A percentile compares a stretch with the other conserved stretches of the same genome.
These are phyloP conservation scores for Hawksworthiomyces lignivorus DNA, from an alignment of 2,329 filamentous ascomycete genomes.

Conservation along the genomic window DNA sequence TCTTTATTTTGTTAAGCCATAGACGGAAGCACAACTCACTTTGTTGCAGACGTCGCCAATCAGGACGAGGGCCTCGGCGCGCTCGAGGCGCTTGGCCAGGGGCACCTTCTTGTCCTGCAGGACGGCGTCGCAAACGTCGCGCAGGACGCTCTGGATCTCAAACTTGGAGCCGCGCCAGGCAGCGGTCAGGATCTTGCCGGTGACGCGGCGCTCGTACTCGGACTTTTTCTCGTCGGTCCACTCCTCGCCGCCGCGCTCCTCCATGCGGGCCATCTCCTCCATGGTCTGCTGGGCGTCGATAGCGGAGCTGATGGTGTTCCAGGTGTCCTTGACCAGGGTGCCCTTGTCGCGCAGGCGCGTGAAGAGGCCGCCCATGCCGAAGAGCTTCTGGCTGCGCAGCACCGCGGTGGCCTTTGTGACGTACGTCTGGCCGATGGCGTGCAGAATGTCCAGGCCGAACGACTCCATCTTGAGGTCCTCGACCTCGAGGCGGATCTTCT, in stretches of 20 bases:
- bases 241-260: constrained; percentile 89
- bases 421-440: constrained; percentile 90
- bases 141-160: constrained; percentile 91
- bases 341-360: constrained; percentile 93
- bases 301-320: constrained; percentile 93
- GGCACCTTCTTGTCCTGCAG: constrained; percentile 72
- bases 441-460: constrained; percentile 91
- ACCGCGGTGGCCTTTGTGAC: constrained; percentile 78
- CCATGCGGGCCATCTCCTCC: constrained; percentile 96
- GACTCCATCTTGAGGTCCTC: constrained; percentile 99
- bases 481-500: constrained; percentile 89
- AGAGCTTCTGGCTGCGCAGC: constrained; percentile 91
- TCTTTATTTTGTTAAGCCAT: constrained; percentile 14
- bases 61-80: constrained; percentile 81
- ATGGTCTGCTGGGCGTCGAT: constrained; percentile 98
- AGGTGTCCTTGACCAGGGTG: constrained; percentile 93
- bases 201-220: constrained; percentile 92
- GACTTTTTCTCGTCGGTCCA: constrained; percentile 97
- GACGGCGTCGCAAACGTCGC: constrained; percentile 88
- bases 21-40: constrained; percentile 40
- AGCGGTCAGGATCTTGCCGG: constrained; percentile 94
- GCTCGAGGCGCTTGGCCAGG: constrained; percentile 77
- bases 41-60: constrained; percentile 84
- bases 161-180: constrained; percentile 96
- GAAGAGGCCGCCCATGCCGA: constrained; percentile 94